Conservation (phyloP, 257 asterid genomes). For the Solanum habrochaites region DNA sequence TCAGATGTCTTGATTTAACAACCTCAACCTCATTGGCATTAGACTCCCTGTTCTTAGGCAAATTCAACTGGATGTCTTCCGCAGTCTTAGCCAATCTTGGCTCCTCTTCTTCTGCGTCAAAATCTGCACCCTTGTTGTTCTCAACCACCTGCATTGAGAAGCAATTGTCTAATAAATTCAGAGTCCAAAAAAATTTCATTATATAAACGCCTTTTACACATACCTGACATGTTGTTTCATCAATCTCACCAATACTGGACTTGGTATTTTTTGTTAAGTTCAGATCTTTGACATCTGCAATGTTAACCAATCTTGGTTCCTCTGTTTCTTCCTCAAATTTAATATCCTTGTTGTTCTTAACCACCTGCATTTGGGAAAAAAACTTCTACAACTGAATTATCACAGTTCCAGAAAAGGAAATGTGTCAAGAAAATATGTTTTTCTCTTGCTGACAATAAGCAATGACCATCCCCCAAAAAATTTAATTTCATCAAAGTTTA, state of each 20-base stretch:
- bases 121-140: constrained; percentile 25
- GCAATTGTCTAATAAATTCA: neutral
- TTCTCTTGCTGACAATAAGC: neutral
- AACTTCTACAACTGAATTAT: neutral
- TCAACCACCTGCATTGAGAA: constrained; percentile 24
- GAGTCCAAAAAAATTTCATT: neutral
- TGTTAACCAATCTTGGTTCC: constrained; percentile 21
- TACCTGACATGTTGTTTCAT: neutral
- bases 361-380: constrained; percentile 20
- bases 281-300: constrained; percentile 15
- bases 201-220: neutral
- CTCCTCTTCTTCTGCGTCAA: constrained; percentile 9
- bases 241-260: constrained; percentile 6
- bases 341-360: constrained; percentile 26
- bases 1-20: neutral
- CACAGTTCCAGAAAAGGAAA: neutral
- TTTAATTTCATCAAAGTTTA: neutral
- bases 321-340: constrained; percentile 22
- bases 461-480: neutral
- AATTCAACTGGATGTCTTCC: constrained; percentile 10
- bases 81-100: neutral
- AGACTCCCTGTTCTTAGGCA: constrained; percentile 4
- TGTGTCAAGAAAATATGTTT: neutral
- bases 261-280: constrained; percentile 7
- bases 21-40: constrained; percentile 11